phyloP scores from a whole-genome alignment of 2,329 filamentous ascomycete species.

The Volutella citrinella region DNA sequence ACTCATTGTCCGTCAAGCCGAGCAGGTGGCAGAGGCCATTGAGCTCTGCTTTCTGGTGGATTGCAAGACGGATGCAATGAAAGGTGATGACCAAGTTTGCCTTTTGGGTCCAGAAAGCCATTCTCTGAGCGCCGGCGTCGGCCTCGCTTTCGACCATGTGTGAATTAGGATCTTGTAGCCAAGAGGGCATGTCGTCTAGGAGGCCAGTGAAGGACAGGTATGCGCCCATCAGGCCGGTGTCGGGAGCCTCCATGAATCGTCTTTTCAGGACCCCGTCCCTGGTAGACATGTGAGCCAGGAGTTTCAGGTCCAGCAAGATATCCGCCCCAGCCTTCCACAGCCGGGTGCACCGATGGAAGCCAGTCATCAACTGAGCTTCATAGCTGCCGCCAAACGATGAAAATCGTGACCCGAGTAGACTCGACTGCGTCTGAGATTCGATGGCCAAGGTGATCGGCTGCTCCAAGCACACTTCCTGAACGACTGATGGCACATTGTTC shows the following conservation, averaged over 20 bases:
- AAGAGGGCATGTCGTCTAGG: conserved; percentile 6
- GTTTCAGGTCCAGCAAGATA: conserved; percentile 7
- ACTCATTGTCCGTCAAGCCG: conserved; percentile 5
- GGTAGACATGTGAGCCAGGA: conserved; percentile 1
- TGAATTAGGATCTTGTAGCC: conserved; percentile 6
- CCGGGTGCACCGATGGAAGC: conserved; percentile 4
- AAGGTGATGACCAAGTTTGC: conserved; percentile 10
- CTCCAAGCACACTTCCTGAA: conserved; percentile 8
- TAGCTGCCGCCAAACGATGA: conserved; percentile 1
- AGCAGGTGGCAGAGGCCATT: conserved; percentile 6
- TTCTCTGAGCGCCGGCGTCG: conserved; percentile 4
- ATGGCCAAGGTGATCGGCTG: not conserved
- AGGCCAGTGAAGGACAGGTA: conserved; percentile 11
- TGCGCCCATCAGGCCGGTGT: conserved; percentile 6
- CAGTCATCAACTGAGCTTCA: conserved; percentile 6
- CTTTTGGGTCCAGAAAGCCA: conserved; percentile 8
- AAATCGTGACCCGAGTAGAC: not conserved
- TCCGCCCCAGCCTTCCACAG: conserved; percentile 8
- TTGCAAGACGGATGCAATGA: conserved; percentile 9
- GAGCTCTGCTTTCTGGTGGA: conserved; percentile 3
- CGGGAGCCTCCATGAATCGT: not conserved
- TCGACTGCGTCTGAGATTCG: not conserved
- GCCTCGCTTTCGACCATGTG: conserved; percentile 1
- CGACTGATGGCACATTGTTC: conserved; percentile 5
- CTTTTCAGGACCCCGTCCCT: not conserved